These are phyloP conservation scores for Galerina sulciceps DNA, from an alignment of 768 basidiomycete species.

Conservation along the genomic window DNA sequence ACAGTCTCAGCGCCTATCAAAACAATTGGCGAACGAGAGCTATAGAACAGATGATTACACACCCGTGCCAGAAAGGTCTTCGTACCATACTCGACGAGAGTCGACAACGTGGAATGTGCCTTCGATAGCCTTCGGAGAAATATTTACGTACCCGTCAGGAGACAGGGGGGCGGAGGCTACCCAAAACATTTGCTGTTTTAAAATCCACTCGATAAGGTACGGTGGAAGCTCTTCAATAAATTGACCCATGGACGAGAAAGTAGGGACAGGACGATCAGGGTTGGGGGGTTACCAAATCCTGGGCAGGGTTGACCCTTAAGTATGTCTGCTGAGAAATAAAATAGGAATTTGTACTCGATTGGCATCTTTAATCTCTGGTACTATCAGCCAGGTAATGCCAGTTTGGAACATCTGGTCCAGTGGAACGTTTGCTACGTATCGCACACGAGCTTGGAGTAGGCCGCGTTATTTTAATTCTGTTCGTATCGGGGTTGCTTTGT, in stretches of 20 bases:
- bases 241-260: constrained; percentile 49
- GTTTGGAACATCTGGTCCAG: constrained; percentile 2
- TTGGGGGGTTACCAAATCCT: neutral
- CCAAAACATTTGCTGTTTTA: constrained; percentile 71
- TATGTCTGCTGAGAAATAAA: neutral
- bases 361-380: constrained; percentile 3
- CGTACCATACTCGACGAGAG: constrained; percentile 67
- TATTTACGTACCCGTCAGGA: constrained; percentile 62
- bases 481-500: constrained; percentile 15
- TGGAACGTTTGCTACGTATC: constrained; percentile 9
- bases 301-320: neutral
- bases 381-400: constrained; percentile 4
- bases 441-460: constrained; percentile 13
- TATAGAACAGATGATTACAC: constrained; percentile 13
- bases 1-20: constrained; percentile 44
- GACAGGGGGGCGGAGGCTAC: constrained; percentile 69
- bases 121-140: constrained; percentile 67
- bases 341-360: constrained; percentile 6
- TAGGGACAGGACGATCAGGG: neutral
- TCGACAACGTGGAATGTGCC: constrained; percentile 65
- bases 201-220: constrained; percentile 58
- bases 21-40: neutral
- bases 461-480: constrained; percentile 18
- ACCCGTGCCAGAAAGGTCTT: constrained; percentile 76
- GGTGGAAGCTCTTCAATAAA: constrained; percentile 61